Conservation (phyloP, 257 asterid species). For the Solanum pinnatisectum region DNA sequence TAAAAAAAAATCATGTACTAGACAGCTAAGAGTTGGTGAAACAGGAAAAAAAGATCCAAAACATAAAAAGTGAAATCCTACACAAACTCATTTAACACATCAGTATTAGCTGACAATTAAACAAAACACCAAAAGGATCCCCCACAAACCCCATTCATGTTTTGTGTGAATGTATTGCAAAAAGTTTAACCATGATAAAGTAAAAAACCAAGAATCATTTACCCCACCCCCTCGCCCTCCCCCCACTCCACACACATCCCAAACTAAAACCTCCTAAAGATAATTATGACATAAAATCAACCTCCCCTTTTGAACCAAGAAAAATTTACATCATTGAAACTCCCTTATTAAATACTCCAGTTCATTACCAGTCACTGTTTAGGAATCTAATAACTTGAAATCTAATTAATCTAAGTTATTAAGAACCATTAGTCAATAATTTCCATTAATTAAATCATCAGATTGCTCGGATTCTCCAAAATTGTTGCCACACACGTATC, state of each 20-base stretch:
- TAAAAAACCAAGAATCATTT: conserved; percentile 5
- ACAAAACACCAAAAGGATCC: background rate
- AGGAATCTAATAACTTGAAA: background rate
- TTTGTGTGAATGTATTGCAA: conserved; percentile 5
- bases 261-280: background rate
- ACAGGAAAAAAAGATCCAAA: background rate
- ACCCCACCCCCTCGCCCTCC: background rate
- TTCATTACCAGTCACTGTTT: background rate
- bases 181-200: background rate
- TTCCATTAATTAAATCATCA: background rate
- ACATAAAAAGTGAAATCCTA: background rate
- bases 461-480: background rate
- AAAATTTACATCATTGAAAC: background rate
- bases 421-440: background rate
- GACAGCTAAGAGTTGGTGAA: conserved; percentile 17
- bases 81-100: background rate
- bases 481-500: background rate
- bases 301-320: conserved; percentile 11
- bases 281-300: background rate
- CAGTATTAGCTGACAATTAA: conserved; percentile 2
- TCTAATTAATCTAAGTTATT: background rate
- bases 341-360: background rate
- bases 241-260: background rate
- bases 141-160: conserved; percentile 14
- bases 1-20: conserved; percentile 5